Base-by-base conservation (phyloP, 305 asterid genomes). In the Salvia sclarea region DNA sequence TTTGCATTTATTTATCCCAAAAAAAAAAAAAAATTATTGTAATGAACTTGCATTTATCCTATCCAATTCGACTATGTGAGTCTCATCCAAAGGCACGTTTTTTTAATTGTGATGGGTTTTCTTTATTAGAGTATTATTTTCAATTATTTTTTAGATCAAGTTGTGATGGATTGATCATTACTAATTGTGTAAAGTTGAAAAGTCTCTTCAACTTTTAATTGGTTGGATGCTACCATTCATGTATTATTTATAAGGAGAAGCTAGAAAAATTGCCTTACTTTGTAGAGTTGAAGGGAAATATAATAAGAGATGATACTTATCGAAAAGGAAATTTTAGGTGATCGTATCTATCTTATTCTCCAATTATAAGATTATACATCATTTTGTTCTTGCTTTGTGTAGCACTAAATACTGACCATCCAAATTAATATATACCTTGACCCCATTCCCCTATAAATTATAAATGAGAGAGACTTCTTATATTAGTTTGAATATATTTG, bases 331-430 rank as follows among this genome's bases (percentile, higher is more conserved):
- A 54, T 25, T 20, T 22, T 59, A 44, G 17, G 62, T 21, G 64
- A 68, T 47, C 41, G 31, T 7, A 53, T 61, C 44, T 71, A 14
- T 16, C 50, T 35, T 41, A 68, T 77, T 57, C 50, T 65, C 70
- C 64, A 50, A 60, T 61, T 52, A 62, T 11, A 55, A 40, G 40
- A 40, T 9, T 64, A 25, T 25, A 43, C 47, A 57, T 77, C 65
- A 68, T 64, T 44, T 31, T 64, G 20, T 33, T 37, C 33, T 10
- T 52, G 63, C 70, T 71, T 76, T 50, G 16, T 22, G 7, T 24
- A 25, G 30, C 76, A 41, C 59, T 44, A 22, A 49, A 18, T 50
- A 60, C 59, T 50, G 61, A 68, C 65, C 75, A 41, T 69, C 71
- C 63, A 68, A 68, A 56, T 61, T 72, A 50, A 57, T 45, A 33